Conservation (phyloP, 306 rosid species). For the Psophocarpus tetragonolobus region DNA sequence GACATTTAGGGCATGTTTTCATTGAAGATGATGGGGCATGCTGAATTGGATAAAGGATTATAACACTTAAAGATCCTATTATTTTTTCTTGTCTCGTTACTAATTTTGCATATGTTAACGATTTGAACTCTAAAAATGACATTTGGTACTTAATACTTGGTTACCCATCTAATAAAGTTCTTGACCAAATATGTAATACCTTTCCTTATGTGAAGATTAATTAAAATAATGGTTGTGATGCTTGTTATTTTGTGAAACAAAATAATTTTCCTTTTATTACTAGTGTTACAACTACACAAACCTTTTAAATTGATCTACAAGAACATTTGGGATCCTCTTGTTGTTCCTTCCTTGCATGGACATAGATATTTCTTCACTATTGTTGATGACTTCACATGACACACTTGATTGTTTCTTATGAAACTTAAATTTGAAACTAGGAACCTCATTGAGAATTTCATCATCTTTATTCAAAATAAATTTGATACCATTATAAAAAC, state of each 20-base stretch:
- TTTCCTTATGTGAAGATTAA: not conserved
- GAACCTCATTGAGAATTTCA: no score
- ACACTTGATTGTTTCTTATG: no score
- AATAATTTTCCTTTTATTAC: not conserved
- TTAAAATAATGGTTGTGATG: not conserved
- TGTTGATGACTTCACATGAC: no score
- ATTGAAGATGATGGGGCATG: not conserved
- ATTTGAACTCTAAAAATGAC: not conserved
- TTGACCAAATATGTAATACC: not conserved
- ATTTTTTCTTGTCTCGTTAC: no score
- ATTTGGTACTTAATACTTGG: not conserved
- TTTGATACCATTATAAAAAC: not conserved
- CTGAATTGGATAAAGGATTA: no score
- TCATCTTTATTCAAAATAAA: not conserved
- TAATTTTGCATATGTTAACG: no score
- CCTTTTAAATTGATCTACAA: not conserved
- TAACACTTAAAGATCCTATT: no score
- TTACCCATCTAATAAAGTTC: not conserved
- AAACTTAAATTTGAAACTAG: no score
- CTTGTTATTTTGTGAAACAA: not conserved
- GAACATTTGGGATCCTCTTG: not conserved
- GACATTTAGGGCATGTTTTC: not conserved
- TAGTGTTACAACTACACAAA: not conserved
- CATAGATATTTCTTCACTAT: not conserved
- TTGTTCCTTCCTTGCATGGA: not conserved